Conservation (phyloP, 345 rosid species). For the Gossypium arboreum region DNA sequence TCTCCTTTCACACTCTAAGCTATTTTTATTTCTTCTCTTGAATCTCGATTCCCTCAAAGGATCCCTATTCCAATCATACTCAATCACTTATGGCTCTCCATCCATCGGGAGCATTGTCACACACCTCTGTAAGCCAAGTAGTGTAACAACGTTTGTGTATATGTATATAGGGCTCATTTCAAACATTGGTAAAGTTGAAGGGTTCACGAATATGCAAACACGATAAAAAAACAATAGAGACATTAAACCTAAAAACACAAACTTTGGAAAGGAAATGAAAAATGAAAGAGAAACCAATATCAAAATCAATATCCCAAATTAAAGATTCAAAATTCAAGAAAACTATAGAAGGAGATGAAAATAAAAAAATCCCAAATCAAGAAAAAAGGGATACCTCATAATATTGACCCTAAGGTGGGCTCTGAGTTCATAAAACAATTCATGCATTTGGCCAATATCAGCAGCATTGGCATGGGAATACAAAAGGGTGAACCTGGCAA, state of each 20-base stretch:
- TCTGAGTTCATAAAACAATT: conserved; percentile 92
- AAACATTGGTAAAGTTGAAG: too few species aligned
- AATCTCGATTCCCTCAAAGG: too few species aligned
- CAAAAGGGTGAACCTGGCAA: conserved; percentile 80
- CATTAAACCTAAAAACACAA: neutral
- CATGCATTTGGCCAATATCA: conserved; percentile 94
- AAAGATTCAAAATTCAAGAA: neutral
- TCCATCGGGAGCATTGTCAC: too few species aligned
- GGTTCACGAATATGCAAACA: too few species aligned
- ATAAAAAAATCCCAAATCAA: neutral
- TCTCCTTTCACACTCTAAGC: too few species aligned
- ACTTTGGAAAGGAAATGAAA: too few species aligned
- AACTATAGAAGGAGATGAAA: neutral
- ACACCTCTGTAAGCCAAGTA: too few species aligned
- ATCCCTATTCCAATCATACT: too few species aligned
- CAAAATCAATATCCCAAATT: neutral
- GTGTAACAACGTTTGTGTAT: too few species aligned
- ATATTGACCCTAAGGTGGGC: conserved; percentile 91
- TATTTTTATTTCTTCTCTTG: too few species aligned
- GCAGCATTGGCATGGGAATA: conserved; percentile 98
- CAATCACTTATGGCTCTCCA: too few species aligned
- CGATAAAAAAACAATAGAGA: neutral
- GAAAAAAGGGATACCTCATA: conserved; percentile 53
- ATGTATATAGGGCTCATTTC: too few species aligned
- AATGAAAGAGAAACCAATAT: neutral